A percentile compares a stretch with the other conserved stretches of the same genome.
Evolutionary conservation across 2,329 filamentous ascomycete genomes (phyloP).

Genomic region (Achaetomium macrosporum): DNA sequence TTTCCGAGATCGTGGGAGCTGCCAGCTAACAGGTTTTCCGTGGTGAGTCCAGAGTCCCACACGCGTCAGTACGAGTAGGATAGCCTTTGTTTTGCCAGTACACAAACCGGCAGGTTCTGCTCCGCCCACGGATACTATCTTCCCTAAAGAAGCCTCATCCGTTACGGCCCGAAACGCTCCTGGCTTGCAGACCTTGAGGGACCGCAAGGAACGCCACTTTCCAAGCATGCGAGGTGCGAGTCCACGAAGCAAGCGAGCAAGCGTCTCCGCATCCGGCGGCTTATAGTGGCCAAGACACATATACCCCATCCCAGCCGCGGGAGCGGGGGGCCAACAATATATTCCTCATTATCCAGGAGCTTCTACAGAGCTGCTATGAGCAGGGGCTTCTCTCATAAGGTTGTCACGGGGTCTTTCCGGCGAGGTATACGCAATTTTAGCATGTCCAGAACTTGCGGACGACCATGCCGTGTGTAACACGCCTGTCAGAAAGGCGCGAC

Average conservation of each 20-base stretch:
- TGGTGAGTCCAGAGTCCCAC: too few species aligned
- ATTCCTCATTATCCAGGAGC: constrained; percentile 9
- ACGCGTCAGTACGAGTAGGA: too few species aligned
- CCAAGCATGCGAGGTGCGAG: too few species aligned
- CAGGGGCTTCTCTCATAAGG: neutral
- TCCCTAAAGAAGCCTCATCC: neutral
- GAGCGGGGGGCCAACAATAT: constrained; percentile 6
- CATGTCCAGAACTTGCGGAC: neutral
- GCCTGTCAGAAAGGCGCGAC: neutral
- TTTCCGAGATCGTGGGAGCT: too few species aligned
- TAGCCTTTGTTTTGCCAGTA: too few species aligned
- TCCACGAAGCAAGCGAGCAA: neutral
- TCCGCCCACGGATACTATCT: neutral
- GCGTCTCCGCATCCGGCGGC: neutral
- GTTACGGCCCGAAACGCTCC: neutral
- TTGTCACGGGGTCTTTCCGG: neutral
- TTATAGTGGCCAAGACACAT: neutral
- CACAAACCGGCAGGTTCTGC: neutral
- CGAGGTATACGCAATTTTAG: neutral
- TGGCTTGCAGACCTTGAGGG: neutral
- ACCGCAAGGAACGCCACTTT: too few species aligned
- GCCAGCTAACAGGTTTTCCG: too few species aligned
- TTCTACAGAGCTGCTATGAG: neutral
- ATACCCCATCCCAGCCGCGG: neutral
- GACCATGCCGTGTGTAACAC: neutral